Base-by-base conservation (phyloP, 345 rosid genomes). In the Orychophragmus violaceus region DNA sequence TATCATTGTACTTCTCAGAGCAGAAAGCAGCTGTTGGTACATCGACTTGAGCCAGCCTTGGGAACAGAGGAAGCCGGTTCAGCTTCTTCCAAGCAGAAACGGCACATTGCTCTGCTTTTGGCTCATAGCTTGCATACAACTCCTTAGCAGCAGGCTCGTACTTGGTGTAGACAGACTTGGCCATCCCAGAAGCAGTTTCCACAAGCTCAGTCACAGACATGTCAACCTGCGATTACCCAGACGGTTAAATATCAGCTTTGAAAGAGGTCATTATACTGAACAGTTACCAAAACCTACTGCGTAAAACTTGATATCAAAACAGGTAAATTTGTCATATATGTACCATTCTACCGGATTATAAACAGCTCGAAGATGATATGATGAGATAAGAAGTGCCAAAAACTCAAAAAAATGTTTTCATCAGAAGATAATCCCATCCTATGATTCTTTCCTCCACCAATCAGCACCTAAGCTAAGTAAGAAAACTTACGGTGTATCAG, bases 21-120 rank as follows among this genome's bases (percentile, higher is more conserved):
- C n/a, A n/a, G n/a, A n/a, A n/a, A n/a, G n/a, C n/a, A n/a, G n/a
- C 95, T 0, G 97, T 72, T 4, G 98, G 97, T 35, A 90, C 76
- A 17, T 81, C 80, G 0, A 87, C 88, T 39, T 86, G 85, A 13
- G 95, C 89, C 25, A 87, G 81, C 11, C 69, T 82, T 29, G 97
- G 97, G 79, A 93, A 78, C 6, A 90, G 84, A 5, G 97, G 97
- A n/a, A 94, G 81, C 61, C 78, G 82, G 67, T 88, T 85, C 48
- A 94, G 81, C 67, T 69, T 88, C 72, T 76, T 86, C 99, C 96
- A 94, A 8, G 92, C 82, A 1, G 89, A 88, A 22, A 73, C 91
- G 0, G 90, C 97, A 32, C 85, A 85, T 35, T 82, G 86, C 77
- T 93, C 97, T 1, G 91, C 87, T 77, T 80, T 84, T 3, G 97